Conservation (phyloP, 805 yeast genomes). For the Pichia deserticola region DNA sequence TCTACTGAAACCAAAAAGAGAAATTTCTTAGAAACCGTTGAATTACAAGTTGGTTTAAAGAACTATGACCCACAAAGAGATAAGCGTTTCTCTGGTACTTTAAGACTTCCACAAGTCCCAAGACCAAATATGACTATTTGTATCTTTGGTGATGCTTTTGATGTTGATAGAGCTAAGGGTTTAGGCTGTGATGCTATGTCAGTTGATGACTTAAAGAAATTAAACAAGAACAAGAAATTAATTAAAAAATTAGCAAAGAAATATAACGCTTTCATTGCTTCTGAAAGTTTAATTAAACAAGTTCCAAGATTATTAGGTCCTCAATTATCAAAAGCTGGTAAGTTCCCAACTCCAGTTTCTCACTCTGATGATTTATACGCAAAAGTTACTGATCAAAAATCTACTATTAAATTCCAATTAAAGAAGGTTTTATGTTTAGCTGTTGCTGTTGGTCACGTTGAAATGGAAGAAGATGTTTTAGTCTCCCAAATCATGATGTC, state of each 20-base stretch:
- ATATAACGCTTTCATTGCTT: slow-evolving; percentile 99
- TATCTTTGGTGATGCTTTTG: slow-evolving; percentile 99
- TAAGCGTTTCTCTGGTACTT: slow-evolving; percentile 99
- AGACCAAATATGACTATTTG: slow-evolving; percentile 99
- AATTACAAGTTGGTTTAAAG: slow-evolving; percentile 98
- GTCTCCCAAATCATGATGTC: slow-evolving; percentile 98
- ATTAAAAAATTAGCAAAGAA: slow-evolving; percentile 99
- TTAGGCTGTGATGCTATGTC: slow-evolving; percentile 99
- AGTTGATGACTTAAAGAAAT: slow-evolving; percentile 98
- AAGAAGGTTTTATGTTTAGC: slow-evolving; percentile 99
- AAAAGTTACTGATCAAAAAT: slow-evolving; percentile 95
- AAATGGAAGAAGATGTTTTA: slow-evolving; percentile 94
- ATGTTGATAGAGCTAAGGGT: slow-evolving; percentile 99
- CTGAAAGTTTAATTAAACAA: slow-evolving; percentile 98
- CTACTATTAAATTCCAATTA: slow-evolving; percentile 99
- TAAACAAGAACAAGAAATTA: slow-evolving; percentile 99
- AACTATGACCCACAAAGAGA: slow-evolving; percentile 99
- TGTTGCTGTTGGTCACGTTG: slow-evolving; percentile 99
- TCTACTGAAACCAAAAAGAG: slow-evolving; percentile 98
- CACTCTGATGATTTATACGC: slow-evolving; percentile 96
- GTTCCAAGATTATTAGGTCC: slow-evolving; percentile 99
- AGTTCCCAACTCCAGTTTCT: slow-evolving; percentile 99
- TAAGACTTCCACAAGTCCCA: slow-evolving; percentile 97
- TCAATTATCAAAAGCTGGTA: slow-evolving; percentile 99
- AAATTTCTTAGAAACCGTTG: slow-evolving; percentile 99